Percentiles rank a stretch among this genome's conserved stretches.
phyloP scores from a whole-genome alignment of 768 basidiomycete species.

The Pulveroboletus frians region DNA sequence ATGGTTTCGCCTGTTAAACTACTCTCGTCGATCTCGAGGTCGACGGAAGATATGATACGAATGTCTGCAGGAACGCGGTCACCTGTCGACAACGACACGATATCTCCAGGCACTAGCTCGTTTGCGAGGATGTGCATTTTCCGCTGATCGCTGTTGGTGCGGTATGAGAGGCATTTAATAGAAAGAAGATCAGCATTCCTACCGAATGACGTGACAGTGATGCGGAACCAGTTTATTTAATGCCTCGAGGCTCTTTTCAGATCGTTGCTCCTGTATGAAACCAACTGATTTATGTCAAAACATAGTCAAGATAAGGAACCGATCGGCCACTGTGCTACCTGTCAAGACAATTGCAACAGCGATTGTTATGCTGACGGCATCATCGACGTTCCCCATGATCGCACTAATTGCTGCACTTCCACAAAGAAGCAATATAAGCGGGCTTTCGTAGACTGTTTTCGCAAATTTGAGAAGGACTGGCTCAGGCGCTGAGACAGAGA shows the following conservation, averaged over 20 bases:
- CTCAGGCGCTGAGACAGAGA: slow-evolving; percentile 78
- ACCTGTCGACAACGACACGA: slow-evolving; percentile 84
- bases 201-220: slow-evolving; percentile 86
- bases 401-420: slow-evolving; percentile 88
- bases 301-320: not conserved
- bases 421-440: slow-evolving; percentile 84
- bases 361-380: slow-evolving; percentile 88
- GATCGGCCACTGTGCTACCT: slow-evolving; percentile 44
- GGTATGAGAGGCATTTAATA: not conserved
- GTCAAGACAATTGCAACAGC: slow-evolving; percentile 92
- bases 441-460: slow-evolving; percentile 94
- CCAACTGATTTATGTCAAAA: slow-evolving; percentile 50
- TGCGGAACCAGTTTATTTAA: slow-evolving; percentile 96
- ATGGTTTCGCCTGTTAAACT: slow-evolving; percentile 92
- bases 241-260: slow-evolving; percentile 91
- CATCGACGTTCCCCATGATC: slow-evolving; percentile 92
- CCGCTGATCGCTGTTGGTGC: slow-evolving; percentile 41
- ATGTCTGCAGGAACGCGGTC: slow-evolving; percentile 95
- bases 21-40: slow-evolving; percentile 93
- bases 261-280: slow-evolving; percentile 92
- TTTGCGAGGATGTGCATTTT: slow-evolving; percentile 83
- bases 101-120: slow-evolving; percentile 93
- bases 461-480: slow-evolving; percentile 82
- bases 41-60: slow-evolving; percentile 72
- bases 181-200: slow-evolving; percentile 3